phyloP scores from a whole-genome alignment of 208 protist genomes.

The Leishmania tarentolae region DNA sequence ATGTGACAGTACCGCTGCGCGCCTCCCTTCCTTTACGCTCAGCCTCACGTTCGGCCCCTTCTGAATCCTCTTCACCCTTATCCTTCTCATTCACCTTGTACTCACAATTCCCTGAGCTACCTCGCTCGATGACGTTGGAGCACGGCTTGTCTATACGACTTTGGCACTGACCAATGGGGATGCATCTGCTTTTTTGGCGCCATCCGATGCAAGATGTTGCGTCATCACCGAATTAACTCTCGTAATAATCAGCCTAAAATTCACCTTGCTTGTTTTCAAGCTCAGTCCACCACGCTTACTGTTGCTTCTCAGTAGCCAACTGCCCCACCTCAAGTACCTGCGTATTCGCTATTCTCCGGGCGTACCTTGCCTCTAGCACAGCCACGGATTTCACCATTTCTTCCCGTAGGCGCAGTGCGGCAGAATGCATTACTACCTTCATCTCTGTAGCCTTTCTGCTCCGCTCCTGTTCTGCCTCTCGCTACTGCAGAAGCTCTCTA shows the following conservation, averaged over 20 bases:
- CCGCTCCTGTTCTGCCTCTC: conserved; percentile 28
- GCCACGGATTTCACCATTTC: conserved; percentile 8
- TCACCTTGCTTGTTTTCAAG: conserved; percentile 20
- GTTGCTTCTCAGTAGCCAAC: conserved; percentile 29
- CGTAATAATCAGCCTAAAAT: conserved; percentile 9
- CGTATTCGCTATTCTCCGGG: conserved; percentile 18
- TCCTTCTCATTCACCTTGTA: conserved; percentile 21
- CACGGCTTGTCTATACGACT: conserved; percentile 41
- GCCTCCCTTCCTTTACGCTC: not conserved
- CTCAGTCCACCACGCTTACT: conserved; percentile 39
- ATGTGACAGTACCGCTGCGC: conserved; percentile 2
- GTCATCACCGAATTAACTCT: conserved; percentile 7
- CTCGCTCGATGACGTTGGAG: conserved; percentile 26
- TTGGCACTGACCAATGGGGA: conserved; percentile 20
- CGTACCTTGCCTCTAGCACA: conserved; percentile 22
- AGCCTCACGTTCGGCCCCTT: not conserved
- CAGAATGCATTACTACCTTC: conserved; percentile 36
- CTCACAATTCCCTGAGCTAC: conserved; percentile 62
- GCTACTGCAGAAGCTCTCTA: conserved; percentile 29
- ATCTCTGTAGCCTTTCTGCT: conserved; percentile 18
- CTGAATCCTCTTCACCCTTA: not conserved
- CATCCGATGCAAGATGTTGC: conserved; percentile 39
- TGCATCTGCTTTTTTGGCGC: conserved; percentile 49
- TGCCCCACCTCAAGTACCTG: conserved; percentile 25
- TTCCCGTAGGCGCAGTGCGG: conserved; percentile 29